Evolutionary conservation across 257 asterid genomes (phyloP), one percentile per base, ranked within the genome.

Genomic region (Nyctanthes arbortristis): DNA sequence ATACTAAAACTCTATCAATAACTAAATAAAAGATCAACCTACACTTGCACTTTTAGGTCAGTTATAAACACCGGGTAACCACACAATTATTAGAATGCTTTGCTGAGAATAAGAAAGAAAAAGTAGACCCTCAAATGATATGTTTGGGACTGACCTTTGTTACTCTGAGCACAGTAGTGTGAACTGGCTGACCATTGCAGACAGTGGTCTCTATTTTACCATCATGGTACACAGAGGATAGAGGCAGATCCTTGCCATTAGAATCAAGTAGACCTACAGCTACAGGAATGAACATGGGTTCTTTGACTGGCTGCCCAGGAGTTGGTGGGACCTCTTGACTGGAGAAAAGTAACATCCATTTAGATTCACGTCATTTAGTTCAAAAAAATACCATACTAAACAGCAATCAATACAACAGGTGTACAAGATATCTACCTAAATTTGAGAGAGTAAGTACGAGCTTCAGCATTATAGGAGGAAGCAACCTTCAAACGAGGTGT

Each of bases 251-350:
- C 70, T 78, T 81, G 47, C 97, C 97, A 37, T 74, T 73, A 59
- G 88, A 81, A 61, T 84, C 91, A 32, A 90, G 87, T 31, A 90
- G 87, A 60, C 97, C 97, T 66, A 88, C 63, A 37, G 88, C 83
- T 24, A 88, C 91, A 64, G 96, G 95, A 67, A 90, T 88, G 66
- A 90, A 86, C 91, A 88, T 88, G 66, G 97, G 85, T 70, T 94
- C 97, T 81, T 94, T 91, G 47, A 71, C 68, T 7, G 89, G 80
- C 83, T 94, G 99, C 27, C 97, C 97, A 0, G 97, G 95, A 22
- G 97, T 89, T 11, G 96, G 76, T 14, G 97, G 97, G 54, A 94
- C 85, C 83, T 88, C 97, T 86, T 94, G 99, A 81, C 99, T 94
- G 93, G 58, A 66, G 70, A 39, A n/a, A n/a, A n/a, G n/a, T n/a